These are phyloP conservation scores for Penicillium verhagenii DNA, from an alignment of 495 filamentous ascomycete genomes.

Conservation along the genomic window DNA sequence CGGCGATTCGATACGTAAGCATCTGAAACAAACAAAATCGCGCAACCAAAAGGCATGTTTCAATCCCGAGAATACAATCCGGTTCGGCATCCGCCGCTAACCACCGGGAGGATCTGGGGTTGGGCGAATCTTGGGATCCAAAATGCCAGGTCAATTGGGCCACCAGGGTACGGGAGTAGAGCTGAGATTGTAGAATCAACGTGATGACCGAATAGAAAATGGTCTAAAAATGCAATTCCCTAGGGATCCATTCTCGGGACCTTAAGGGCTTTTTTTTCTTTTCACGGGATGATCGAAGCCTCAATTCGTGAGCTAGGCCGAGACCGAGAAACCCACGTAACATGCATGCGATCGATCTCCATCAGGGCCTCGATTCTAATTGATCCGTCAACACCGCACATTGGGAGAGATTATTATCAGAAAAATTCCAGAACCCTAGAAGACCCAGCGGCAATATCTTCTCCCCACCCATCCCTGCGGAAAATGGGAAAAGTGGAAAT, in stretches of 20 bases:
- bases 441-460: slow-evolving; percentile 41
- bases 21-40: slow-evolving; percentile 25
- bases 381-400: slow-evolving; percentile 4
- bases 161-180: too few relatives aligned
- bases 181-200: too few relatives aligned
- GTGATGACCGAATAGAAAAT: neutral
- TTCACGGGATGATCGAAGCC: neutral
- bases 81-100: slow-evolving; percentile 33
- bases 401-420: slow-evolving; percentile 3
- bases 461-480: slow-evolving; percentile 32
- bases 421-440: neutral
- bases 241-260: neutral
- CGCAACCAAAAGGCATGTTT: slow-evolving; percentile 12
- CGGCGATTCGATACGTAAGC: slow-evolving; percentile 20
- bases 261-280: neutral
- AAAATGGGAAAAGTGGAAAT: slow-evolving; percentile 23
- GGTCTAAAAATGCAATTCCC: neutral
- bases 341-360: neutral
- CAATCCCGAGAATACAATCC: slow-evolving; percentile 17
- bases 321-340: slow-evolving; percentile 4
- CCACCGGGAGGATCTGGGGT: slow-evolving; percentile 28
- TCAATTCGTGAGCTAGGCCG: slow-evolving; percentile 7
- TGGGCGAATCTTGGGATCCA: slow-evolving; percentile 1
- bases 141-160: slow-evolving; percentile 2
- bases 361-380: slow-evolving; percentile 14